Conservation (phyloP, 441 rosid genomes). For the Croton laevigatus region DNA sequence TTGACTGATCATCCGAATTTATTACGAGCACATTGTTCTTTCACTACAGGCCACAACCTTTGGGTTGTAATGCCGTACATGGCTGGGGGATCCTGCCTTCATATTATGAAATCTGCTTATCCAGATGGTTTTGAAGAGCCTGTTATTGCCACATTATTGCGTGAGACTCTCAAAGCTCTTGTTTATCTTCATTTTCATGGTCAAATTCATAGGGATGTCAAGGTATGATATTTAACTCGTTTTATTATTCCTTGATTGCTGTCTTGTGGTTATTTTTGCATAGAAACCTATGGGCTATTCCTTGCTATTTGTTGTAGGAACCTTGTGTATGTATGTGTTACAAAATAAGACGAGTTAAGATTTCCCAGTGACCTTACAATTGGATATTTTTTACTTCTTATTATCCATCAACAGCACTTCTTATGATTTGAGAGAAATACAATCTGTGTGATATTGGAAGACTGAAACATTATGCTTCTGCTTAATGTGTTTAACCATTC, state of each 20-base stretch:
- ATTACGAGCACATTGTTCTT: conserved; percentile 94
- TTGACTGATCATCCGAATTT: conserved; percentile 90
- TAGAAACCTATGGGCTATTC: conserved; percentile 6
- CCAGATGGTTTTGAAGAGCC: conserved; percentile 96
- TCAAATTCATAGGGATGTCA: conserved; percentile 97
- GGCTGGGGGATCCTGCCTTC: conserved; percentile 99
- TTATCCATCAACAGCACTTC: background rate
- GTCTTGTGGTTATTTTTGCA: background rate
- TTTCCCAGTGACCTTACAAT: background rate
- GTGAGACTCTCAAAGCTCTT: conserved; percentile 93
- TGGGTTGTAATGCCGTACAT: conserved; percentile 99
- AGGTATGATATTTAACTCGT: conserved; percentile 46
- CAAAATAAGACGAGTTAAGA: background rate
- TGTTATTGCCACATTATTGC: conserved; percentile 83
- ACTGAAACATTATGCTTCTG: background rate
- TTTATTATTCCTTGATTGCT: background rate
- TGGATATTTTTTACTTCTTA: background rate
- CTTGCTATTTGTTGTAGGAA: background rate
- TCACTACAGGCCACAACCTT: conserved; percentile 75
- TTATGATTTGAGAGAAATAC: background rate
- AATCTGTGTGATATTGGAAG: background rate
- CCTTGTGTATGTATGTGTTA: background rate
- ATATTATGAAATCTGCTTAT: conserved; percentile 81
- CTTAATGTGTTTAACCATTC: background rate
- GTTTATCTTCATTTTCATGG: conserved; percentile 96